Conservation (phyloP, 108 stramenopile genomes). For the Pseudonitzschia multiseries region DNA sequence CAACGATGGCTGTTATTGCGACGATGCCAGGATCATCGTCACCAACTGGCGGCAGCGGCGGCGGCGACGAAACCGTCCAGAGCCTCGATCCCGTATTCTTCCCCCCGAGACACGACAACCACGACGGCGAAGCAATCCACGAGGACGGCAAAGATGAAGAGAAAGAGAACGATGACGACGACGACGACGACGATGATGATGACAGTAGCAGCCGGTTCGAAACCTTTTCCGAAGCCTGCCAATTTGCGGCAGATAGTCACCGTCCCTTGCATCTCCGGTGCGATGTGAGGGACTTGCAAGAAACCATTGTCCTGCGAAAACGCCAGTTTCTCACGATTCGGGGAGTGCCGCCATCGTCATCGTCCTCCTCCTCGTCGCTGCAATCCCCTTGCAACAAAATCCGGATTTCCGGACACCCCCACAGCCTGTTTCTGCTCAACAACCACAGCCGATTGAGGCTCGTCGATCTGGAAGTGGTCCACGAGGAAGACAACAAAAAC, state of each 20-base stretch:
- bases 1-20: too few species aligned
- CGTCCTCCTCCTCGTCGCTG: not conserved
- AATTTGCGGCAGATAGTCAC: conserved; percentile 16
- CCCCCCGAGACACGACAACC: not conserved
- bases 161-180: not conserved
- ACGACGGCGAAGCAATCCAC: not conserved
- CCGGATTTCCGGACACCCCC: conserved; percentile 20
- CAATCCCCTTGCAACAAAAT: not conserved
- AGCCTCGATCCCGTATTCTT: not conserved
- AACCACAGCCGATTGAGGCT: conserved; percentile 26
- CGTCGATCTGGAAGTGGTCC: conserved; percentile 27
- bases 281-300: conserved; percentile 8
- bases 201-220: not conserved
- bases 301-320: conserved; percentile 20
- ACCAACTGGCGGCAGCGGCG: too few species aligned
- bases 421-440: conserved; percentile 35
- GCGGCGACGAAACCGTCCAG: too few species aligned
- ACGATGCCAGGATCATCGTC: too few species aligned
- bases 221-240: conserved; percentile 20
- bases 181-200: not conserved
- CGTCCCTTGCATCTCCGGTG: conserved; percentile 14
- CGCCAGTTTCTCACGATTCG: conserved; percentile 17
- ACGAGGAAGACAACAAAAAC: conserved; percentile 15
- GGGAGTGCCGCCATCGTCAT: not conserved
- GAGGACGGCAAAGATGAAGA: too few species aligned